Conservation (phyloP, 805 yeast genomes). For the Candida sakaeoensis region DNA sequence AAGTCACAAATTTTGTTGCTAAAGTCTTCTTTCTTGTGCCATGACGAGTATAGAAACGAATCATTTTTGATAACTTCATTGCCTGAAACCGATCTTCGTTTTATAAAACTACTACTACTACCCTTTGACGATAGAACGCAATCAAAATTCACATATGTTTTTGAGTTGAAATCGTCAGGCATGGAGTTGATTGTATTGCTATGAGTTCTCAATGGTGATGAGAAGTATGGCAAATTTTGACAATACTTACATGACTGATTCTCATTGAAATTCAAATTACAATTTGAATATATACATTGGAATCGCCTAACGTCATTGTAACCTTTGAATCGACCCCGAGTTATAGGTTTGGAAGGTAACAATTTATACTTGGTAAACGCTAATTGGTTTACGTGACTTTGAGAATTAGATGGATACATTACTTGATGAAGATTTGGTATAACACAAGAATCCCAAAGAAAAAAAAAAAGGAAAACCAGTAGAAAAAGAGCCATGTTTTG, state of each 20-base stretch:
- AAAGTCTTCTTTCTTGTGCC: slow-evolving; percentile 5
- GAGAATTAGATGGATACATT: too few relatives aligned
- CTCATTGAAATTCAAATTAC: slow-evolving; percentile 9
- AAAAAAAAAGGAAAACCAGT: too few relatives aligned
- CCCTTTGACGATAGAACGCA: slow-evolving; percentile 1
- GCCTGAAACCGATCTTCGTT: not conserved
- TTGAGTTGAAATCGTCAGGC: not conserved
- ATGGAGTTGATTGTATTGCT: not conserved
- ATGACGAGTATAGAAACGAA: not conserved
- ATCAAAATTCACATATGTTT: not conserved
- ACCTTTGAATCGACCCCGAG: slow-evolving; percentile 11
- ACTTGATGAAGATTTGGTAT: too few relatives aligned
- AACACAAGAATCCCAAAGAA: too few relatives aligned
- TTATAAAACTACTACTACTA: not conserved
- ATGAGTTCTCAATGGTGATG: slow-evolving; percentile 14
- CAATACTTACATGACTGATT: slow-evolving; percentile 14
- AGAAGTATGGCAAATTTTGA: slow-evolving; percentile 13
- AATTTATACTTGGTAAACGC: slow-evolving; percentile 8
- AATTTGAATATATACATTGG: slow-evolving; percentile 7
- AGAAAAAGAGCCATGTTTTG: too few relatives aligned
- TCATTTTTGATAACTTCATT: not conserved
- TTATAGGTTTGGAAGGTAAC: slow-evolving; percentile 7
- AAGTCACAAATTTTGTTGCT: slow-evolving; percentile 8
- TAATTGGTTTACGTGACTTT: slow-evolving; percentile 1
- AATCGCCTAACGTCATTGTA: slow-evolving; percentile 10